Evolutionary conservation across 495 filamentous ascomycete genomes (phyloP), one percentile per base, ranked within the genome.

Genomic region (Penicillium turbatum): DNA sequence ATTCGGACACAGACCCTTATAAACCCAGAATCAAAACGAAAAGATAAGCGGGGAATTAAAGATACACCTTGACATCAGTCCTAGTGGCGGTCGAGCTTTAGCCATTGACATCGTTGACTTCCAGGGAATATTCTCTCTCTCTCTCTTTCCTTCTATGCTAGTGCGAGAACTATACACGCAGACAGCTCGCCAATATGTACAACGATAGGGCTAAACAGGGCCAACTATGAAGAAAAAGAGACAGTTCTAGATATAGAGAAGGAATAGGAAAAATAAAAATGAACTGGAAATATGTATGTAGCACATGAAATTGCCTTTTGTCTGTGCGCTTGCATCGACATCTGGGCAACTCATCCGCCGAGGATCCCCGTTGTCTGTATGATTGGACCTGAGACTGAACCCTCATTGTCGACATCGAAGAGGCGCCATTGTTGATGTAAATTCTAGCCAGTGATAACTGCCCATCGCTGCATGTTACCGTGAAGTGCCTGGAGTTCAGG

Each of bases 281-380:
- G 8, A 30, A 30, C n/a, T n/a, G 27, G 27, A 30, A 30, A 30
- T 30, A 30, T 5, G 8, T 31, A 11, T 31, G 2, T 0, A 2
- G 42, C 16, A 58, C 43, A 39, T n/a, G 24, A n/a, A 24, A 49
- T 44, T 58, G 40, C 54, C 43, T 53, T 59, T 37, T 49, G 59
- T 61, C 59, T 49, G 55, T 61, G 59, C 59, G 59, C 42, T 41
- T 54, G 58, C 58, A 54, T 59, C 17, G 26, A 32, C 46, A 40
- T 41, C 27, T 41, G 15, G 16, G 17, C 39, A 40, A 21, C 10
- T 13, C 15, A 37, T 37, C 6, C 38, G 17, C 24, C 9, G 15
- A 47, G 29, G n/a, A 21, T 19, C 38, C 26, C 36, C 37, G 32
- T 13, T 13, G 32, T 35, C 11, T 12, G 1, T 35, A 38, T 59